Conservation (phyloP, 148 eudicot genomes). For the Gaultheria prostrata region DNA sequence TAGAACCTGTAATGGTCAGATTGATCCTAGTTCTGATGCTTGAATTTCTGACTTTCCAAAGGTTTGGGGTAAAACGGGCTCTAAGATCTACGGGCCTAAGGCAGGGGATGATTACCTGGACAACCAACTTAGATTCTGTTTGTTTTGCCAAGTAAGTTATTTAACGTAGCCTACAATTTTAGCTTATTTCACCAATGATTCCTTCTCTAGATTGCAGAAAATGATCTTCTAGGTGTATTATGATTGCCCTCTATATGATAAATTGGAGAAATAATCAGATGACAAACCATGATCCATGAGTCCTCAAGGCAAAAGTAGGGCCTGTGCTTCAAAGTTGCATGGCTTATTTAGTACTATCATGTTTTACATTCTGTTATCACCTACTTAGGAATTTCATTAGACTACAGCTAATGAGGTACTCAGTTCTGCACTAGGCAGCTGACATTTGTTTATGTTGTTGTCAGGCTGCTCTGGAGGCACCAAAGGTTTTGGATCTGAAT, state of each 20-base stretch:
- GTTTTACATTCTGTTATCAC: background rate
- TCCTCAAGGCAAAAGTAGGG: background rate
- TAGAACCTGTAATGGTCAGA: background rate
- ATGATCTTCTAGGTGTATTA: background rate
- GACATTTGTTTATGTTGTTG: slow-evolving; percentile 3
- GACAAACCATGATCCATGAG: background rate
- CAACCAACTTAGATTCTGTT: slow-evolving; percentile 76
- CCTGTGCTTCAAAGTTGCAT: background rate
- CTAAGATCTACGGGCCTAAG: slow-evolving; percentile 85
- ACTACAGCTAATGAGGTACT: background rate
- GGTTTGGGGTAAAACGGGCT: slow-evolving; percentile 96
- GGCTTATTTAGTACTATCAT: background rate
- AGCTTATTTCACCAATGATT: background rate
- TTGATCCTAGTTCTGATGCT: slow-evolving; percentile 2
- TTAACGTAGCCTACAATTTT: background rate
- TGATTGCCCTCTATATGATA: background rate
- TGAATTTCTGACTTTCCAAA: slow-evolving; percentile 18
- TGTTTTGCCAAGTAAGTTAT: slow-evolving; percentile 64
- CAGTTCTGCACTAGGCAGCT: background rate
- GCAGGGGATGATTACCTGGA: slow-evolving; percentile 73
- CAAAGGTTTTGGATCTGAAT: slow-evolving; percentile 71
- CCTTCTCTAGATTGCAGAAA: background rate
- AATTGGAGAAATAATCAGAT: background rate
- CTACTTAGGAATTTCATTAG: background rate
- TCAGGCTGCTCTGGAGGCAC: slow-evolving; percentile 97